Evolutionary conservation across 2,329 filamentous ascomycete genomes (phyloP).

Genomic region (Xenoacremonium recifei): DNA sequence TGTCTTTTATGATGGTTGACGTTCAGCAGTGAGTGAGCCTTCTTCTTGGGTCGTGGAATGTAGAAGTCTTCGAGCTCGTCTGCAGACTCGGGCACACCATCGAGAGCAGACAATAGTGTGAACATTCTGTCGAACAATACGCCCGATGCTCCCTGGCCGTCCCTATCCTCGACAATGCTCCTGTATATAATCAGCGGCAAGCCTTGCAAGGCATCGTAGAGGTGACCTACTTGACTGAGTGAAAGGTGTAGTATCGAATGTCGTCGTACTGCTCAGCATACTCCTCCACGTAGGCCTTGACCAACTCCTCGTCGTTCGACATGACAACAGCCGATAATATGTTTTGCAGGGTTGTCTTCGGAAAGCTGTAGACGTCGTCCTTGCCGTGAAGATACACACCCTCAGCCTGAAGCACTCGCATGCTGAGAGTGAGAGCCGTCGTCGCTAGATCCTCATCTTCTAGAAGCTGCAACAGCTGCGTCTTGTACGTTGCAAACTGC

Average conservation of each 20-base stretch:
- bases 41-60: constrained; percentile 61
- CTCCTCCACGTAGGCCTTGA: constrained; percentile 72
- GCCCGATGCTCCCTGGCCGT: constrained; percentile 7
- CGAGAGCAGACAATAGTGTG: constrained; percentile 63
- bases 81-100: constrained; percentile 66
- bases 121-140: constrained; percentile 56
- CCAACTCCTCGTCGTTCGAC: constrained; percentile 56
- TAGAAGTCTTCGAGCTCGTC: constrained; percentile 71
- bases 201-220: constrained; percentile 18
- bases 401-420: constrained; percentile 83
- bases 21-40: constrained; percentile 64
- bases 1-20: constrained; percentile 71
- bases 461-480: constrained; percentile 60
- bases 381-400: constrained; percentile 59
- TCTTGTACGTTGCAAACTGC: constrained; percentile 69
- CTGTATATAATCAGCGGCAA: neutral
- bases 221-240: constrained; percentile 64
- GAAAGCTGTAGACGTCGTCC: constrained; percentile 68
- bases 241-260: constrained; percentile 79
- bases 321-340: constrained; percentile 63
- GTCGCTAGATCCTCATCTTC: constrained; percentile 61
- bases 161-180: neutral
- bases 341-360: constrained; percentile 61
- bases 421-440: constrained; percentile 73
- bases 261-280: constrained; percentile 82